Conservation (phyloP, 768 basidiomycete genomes). For the Tylopilus sp. region DNA sequence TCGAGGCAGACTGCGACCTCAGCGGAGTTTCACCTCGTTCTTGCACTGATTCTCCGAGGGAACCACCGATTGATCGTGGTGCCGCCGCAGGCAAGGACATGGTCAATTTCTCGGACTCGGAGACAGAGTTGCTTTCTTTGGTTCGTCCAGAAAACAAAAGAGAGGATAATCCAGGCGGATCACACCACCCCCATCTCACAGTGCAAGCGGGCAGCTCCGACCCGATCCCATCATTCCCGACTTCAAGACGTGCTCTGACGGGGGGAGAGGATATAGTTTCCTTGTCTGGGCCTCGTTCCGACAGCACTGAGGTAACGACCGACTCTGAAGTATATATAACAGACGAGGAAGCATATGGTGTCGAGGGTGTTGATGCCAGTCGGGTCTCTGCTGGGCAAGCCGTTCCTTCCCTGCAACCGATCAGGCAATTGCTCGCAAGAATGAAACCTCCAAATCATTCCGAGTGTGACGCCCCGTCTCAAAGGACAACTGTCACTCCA, state of each 20-base stretch:
- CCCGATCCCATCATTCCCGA: neutral
- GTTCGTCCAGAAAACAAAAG: neutral
- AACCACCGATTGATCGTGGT: neutral
- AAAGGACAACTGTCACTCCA: neutral
- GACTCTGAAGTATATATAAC: conserved; percentile 7
- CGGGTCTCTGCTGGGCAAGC: conserved; percentile 1
- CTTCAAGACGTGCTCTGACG: neutral
- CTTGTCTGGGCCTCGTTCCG: neutral
- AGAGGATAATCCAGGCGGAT: neutral
- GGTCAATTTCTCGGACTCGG: conserved; percentile 8
- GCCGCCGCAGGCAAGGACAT: neutral
- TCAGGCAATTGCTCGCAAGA: conserved; percentile 10
- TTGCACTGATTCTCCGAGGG: neutral
- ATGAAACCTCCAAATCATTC: conserved; percentile 7
- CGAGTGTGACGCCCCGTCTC: neutral
- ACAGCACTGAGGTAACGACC: neutral
- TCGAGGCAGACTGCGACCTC: conserved; percentile 14
- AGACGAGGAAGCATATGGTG: neutral
- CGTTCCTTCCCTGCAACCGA: conserved; percentile 10
- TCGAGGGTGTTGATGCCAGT: neutral
- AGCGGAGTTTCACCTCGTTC: neutral
- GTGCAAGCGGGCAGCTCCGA: neutral
- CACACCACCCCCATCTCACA: neutral
- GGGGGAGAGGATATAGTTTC: neutral
- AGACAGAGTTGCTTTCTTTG: conserved; percentile 10